These are phyloP conservation scores for Coemansia sp. DNA, from an alignment of 192 early-diverging fungal species.

Conservation along the genomic window DNA sequence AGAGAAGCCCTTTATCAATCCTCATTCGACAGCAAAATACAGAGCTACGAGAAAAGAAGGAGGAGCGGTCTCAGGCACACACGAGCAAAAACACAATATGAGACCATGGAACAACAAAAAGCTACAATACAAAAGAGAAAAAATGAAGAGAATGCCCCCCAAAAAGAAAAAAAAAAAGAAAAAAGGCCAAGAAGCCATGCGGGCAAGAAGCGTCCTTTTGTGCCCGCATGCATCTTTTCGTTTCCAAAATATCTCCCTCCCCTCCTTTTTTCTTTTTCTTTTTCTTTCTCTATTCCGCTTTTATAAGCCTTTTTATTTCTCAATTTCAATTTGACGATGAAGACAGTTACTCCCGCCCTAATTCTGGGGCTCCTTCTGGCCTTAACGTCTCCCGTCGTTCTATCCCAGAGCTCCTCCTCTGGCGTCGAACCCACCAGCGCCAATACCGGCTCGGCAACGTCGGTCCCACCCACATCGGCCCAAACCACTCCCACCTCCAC, in stretches of 20 bases:
- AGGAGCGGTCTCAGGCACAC: not conserved
- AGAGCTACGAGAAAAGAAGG: not conserved
- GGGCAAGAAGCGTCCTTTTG: not conserved
- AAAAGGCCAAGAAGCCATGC: not conserved
- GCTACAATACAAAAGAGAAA: not conserved
- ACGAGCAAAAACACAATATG: not conserved
- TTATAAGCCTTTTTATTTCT: not conserved
- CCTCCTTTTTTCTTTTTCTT: not conserved
- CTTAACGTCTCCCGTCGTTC: not conserved
- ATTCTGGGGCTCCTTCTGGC: not conserved
- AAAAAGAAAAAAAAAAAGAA: too few species aligned
- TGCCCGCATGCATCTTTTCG: conserved; percentile 1
- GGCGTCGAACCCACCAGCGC: not conserved
- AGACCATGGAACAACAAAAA: not conserved
- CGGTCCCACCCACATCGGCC: not conserved
- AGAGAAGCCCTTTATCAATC: not conserved
- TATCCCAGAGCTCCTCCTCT: not conserved
- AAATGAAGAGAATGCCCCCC: not conserved
- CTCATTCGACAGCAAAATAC: not conserved
- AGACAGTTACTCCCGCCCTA: not conserved
- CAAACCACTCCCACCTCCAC: not conserved
- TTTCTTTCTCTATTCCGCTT: conserved; percentile 4
- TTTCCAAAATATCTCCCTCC: not conserved
- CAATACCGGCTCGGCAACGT: not conserved
- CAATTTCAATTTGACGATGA: not conserved